Percentiles rank a stretch among this genome's conserved stretches.
Conservation (phyloP, 257 asterid genomes). For the Sherardia arvensis region DNA sequence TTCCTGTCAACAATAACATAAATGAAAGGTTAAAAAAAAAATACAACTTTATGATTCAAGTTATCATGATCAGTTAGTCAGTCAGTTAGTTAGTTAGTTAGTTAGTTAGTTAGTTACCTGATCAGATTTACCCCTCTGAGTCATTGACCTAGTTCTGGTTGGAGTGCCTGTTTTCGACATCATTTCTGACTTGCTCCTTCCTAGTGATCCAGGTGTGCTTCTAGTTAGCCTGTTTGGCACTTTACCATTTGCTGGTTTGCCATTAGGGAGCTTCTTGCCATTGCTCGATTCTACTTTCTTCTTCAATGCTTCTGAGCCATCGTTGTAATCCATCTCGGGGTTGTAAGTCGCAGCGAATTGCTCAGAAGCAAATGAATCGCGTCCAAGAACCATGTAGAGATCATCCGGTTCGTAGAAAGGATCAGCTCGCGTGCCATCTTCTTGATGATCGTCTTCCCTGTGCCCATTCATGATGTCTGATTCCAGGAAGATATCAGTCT, state of each 20-base stretch:
- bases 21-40: background rate
- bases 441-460: constrained; percentile 14
- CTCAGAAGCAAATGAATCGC: constrained; percentile 33
- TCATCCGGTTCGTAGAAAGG: constrained; percentile 58
- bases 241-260: constrained; percentile 27
- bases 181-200: constrained; percentile 46
- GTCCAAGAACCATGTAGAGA: constrained; percentile 53
- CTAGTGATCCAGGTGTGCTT: constrained; percentile 31
- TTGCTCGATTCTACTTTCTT: constrained; percentile 21
- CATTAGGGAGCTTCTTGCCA: constrained; percentile 17
- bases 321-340: constrained; percentile 41
- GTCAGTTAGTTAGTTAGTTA: background rate
- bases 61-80: too few species aligned
- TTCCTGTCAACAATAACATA: constrained; percentile 35
- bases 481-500: constrained; percentile 42
- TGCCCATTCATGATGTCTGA: constrained; percentile 31
- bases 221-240: constrained; percentile 29
- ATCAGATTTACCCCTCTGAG: constrained; percentile 36
- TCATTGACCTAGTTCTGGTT: constrained; percentile 27
- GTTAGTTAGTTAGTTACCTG: constrained; percentile 27
- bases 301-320: constrained; percentile 23
- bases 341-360: constrained; percentile 31
- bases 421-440: constrained; percentile 21
- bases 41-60: background rate
- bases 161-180: constrained; percentile 32